These are phyloP conservation scores for Globisporangium iwayamae DNA, from an alignment of 352 stramenopile species.

Conservation along the genomic window DNA sequence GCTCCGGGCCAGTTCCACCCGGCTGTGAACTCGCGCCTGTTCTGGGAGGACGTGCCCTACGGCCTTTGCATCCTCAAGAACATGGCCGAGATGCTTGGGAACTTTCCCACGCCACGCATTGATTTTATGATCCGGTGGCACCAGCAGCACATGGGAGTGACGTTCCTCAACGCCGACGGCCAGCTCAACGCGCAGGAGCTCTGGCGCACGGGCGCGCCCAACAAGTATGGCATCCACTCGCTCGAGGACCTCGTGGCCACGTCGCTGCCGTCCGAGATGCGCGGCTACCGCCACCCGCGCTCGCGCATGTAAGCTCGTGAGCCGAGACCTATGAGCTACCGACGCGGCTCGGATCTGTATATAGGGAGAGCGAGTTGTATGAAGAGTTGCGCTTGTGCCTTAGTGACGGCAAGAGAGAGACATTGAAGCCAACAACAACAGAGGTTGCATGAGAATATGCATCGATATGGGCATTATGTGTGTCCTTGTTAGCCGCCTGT, in stretches of 20 bases:
- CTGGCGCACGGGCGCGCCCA: constrained; percentile 84
- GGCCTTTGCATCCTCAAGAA: constrained; percentile 93
- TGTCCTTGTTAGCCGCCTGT: neutral
- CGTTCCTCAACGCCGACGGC: constrained; percentile 82
- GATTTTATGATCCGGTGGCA: constrained; percentile 94
- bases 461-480: neutral
- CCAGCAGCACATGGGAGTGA: constrained; percentile 89
- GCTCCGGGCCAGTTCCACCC: constrained; percentile 71
- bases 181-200: constrained; percentile 88
- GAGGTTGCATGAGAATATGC: neutral
- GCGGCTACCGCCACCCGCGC: constrained; percentile 84
- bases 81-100: constrained; percentile 91
- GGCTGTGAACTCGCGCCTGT: constrained; percentile 82
- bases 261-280: constrained; percentile 85
- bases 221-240: constrained; percentile 90
- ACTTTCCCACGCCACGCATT: constrained; percentile 90
- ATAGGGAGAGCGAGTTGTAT: neutral
- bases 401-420: neutral
- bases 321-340: neutral
- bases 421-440: constrained; percentile 5
- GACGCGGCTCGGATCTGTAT: neutral
- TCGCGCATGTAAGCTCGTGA: constrained; percentile 66
- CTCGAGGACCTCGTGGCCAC: constrained; percentile 89
- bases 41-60: constrained; percentile 93
- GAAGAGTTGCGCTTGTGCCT: neutral